Evolutionary conservation across 495 filamentous ascomycete genomes (phyloP).

Genomic region (Pyronema domesticum): DNA sequence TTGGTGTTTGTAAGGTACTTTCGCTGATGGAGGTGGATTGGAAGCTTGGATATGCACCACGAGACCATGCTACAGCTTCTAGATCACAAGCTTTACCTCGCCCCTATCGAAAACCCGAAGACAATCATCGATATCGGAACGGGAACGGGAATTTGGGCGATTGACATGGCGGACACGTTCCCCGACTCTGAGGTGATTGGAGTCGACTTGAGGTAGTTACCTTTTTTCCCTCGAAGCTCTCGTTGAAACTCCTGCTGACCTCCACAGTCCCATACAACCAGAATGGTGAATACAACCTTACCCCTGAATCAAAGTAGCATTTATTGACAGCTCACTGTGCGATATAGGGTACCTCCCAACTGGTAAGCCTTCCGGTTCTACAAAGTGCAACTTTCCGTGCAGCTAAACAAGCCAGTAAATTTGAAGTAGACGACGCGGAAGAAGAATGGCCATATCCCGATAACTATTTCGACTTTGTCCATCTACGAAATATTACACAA

Average conservation of each 20-base stretch:
- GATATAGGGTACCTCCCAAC: not conserved
- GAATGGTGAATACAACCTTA: not conserved
- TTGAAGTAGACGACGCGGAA: slow-evolving; percentile 1
- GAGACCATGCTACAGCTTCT: slow-evolving; percentile 27
- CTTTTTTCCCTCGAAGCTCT: not conserved
- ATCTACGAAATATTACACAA: slow-evolving; percentile 32
- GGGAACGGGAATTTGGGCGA: slow-evolving; percentile 25
- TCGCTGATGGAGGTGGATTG: not conserved
- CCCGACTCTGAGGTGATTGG: slow-evolving; percentile 15
- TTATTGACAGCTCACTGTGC: not conserved
- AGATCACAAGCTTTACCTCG: slow-evolving; percentile 24
- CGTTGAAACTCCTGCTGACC: not conserved
- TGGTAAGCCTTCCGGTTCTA: not conserved
- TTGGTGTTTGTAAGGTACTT: not conserved
- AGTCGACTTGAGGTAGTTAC: slow-evolving; percentile 13
- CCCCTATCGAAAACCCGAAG: slow-evolving; percentile 26
- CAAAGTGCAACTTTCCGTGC: not conserved
- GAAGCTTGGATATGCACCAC: slow-evolving; percentile 8
- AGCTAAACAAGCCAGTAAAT: not conserved
- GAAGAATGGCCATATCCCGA: not conserved
- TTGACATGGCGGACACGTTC: slow-evolving; percentile 9
- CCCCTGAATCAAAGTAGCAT: not conserved
- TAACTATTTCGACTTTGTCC: slow-evolving; percentile 36
- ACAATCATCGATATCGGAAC: slow-evolving; percentile 31
- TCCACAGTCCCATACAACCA: slow-evolving; percentile 1